Evolutionary conservation across 768 basidiomycete genomes (phyloP), one percentile per base, ranked within the genome.

Genomic region (Agaricus sinodeliciosus): DNA sequence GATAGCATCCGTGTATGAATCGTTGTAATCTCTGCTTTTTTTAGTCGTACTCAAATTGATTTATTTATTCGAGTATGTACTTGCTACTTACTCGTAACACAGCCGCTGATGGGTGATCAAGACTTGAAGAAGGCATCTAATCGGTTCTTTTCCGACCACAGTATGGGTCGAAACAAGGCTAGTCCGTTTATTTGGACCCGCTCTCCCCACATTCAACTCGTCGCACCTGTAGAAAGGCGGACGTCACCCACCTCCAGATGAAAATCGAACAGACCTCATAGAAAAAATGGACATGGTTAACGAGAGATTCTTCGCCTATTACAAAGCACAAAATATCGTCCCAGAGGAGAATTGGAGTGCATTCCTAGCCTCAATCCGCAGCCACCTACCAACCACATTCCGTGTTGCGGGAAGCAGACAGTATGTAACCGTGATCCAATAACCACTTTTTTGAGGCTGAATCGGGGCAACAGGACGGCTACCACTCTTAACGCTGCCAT

Each of bases 351-450:
- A 98, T 65, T 98, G 92, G 90, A 76, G 82, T 0, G 44, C 58
- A 0, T 87, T 97, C 55, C 67, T 93, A 58, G 75, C 79, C 4
- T 66, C 78, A 0, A 65, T 95, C 52, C 77, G 80, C 40, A 72
- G 72, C 25, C 88, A 90, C 35, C 72, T 98, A 37, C 96, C 96
- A 3, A 95, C 92, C 0, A 96, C 94, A 0, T 99, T 99, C 67
- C 78, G 96, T 37, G 84, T 99, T 15, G 85, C 93, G 0, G 91
- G 93, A 0, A 91, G 85, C 58, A 76, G 92, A 65, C 79, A 87
- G 94, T 94, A 65, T 57, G 72, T 70, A 39, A 57, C 35, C 31
- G 40, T 15, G 31, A 31, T 34, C 37, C 48, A 27, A 37, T n/a
- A 22, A 31, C 19, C 22, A 19, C 34, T 55, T 25, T 43, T 47